Evolutionary conservation across 139 green algal genomes (phyloP), one percentile per base, ranked within the genome.

Genomic region (Coelastrella sp.): DNA sequence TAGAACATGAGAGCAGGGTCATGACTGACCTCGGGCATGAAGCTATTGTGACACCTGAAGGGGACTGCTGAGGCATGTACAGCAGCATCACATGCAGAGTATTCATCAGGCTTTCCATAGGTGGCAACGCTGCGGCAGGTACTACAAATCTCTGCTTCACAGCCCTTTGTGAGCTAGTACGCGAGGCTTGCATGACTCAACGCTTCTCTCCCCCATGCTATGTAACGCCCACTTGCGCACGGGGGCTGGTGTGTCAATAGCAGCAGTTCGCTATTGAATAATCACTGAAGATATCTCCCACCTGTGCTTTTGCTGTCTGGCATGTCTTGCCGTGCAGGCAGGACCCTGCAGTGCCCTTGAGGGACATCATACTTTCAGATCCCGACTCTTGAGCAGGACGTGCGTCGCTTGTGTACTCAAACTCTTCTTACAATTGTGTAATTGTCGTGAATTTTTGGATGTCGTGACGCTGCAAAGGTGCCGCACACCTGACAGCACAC

Each of bases 311-410:
- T 9, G 38, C 38, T 21, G 23, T 21, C 8, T 77, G 68, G 23
- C 38, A 37, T 38, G n/a, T 5, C 38, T 77, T 77, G 68, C 68
- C 68, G 23, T 30, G 38, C 68, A 77, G 37, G 68, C 68, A 59
- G 38, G 68, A 15, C 3, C 40, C 38, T 38, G 57, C 68, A 34
- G 38, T 77, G 38, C 23, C 35, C 68, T 60, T 77, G 8, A 77
- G 68, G 11, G 68, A 77, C 68, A 77, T 77, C 68, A 77, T 77
- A 17, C 45, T 74, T n/a, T n/a, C n/a, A n/a, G n/a, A n/a, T n/a
- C n/a, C n/a, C n/a, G n/a, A n/a, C n/a, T n/a, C n/a, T n/a, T n/a
- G n/a, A n/a, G n/a, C n/a, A n/a, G n/a, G n/a, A n/a, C n/a, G n/a
- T n/a, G n/a, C n/a, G n/a, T n/a, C n/a, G n/a, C n/a, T n/a, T n/a